Evolutionary conservation across 495 filamentous ascomycete species (phyloP).

Genomic region (Aspergillus bridgeri): DNA sequence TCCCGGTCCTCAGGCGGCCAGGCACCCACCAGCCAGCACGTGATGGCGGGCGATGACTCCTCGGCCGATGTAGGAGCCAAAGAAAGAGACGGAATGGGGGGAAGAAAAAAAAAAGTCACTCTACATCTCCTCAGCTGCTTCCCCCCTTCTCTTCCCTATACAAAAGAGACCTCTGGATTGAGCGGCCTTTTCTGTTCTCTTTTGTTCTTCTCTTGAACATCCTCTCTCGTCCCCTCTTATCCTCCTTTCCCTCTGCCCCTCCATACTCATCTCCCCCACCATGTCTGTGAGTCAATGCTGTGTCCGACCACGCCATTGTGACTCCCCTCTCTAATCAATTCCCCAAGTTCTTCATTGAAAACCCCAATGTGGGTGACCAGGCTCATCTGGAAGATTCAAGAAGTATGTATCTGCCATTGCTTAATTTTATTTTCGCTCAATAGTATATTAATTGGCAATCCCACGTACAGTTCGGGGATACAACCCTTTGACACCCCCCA

Average conservation of each 20-base stretch:
- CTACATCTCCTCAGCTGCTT: neutral
- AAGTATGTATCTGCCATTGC: slow-evolving; percentile 53
- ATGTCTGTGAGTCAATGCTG: slow-evolving; percentile 40
- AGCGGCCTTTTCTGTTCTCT: slow-evolving; percentile 14
- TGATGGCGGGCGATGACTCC: neutral
- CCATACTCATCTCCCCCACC: slow-evolving; percentile 19
- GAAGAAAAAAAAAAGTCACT: neutral
- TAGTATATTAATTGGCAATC: neutral
- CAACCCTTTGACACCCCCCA: slow-evolving; percentile 90
- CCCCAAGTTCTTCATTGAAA: slow-evolving; percentile 79
- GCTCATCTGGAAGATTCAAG: slow-evolving; percentile 83
- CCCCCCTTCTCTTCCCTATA: neutral
- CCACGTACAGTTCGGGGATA: slow-evolving; percentile 68
- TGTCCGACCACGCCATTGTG: slow-evolving; percentile 3
- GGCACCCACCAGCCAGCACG: neutral
- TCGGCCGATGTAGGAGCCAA: neutral
- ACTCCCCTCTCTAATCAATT: slow-evolving; percentile 9
- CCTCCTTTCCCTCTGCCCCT: slow-evolving; percentile 3
- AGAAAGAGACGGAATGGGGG: neutral
- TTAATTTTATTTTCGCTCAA: neutral
- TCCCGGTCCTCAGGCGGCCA: neutral
- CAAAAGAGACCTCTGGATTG: neutral
- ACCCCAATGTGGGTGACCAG: slow-evolving; percentile 83
- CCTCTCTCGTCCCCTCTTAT: slow-evolving; percentile 3
- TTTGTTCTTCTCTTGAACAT: neutral